These are phyloP conservation scores for Penicillium manginii DNA, from an alignment of 495 filamentous ascomycete genomes.

Conservation along the genomic window DNA sequence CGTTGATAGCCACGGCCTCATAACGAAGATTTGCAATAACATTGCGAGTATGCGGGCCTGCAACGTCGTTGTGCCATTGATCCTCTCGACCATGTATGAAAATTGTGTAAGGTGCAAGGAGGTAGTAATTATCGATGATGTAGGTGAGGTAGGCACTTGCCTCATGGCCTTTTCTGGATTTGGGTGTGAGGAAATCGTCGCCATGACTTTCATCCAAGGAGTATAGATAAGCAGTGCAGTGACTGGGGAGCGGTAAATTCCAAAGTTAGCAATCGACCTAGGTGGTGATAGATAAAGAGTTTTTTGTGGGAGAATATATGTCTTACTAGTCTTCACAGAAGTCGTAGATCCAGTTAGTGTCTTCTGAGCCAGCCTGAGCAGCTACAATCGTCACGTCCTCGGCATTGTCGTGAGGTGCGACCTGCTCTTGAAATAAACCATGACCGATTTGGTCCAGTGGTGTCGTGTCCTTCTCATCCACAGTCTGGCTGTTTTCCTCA, in stretches of 20 bases:
- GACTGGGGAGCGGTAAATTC: constrained; percentile 3
- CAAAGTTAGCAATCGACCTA: no score
- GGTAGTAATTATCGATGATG: constrained; percentile 23
- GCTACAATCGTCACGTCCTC: constrained; percentile 15
- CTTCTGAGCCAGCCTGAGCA: constrained; percentile 16
- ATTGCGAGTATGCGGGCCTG: constrained; percentile 18
- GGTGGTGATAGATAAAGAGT: no score
- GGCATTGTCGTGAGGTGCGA: background rate
- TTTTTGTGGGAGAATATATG: no score
- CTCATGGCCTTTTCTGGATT: constrained; percentile 24
- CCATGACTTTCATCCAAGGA: constrained; percentile 18
- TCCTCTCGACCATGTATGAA: constrained; percentile 25
- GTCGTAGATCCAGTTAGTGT: constrained; percentile 18
- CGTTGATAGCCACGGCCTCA: constrained; percentile 17
- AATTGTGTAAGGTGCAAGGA: constrained; percentile 20
- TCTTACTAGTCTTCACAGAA: constrained; percentile 22
- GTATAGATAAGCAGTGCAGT: constrained; percentile 27
- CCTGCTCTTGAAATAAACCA: background rate
- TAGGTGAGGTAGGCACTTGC: constrained; percentile 27
- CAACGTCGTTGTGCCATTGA: constrained; percentile 32
- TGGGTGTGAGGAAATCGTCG: constrained; percentile 15
- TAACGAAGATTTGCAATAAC: constrained; percentile 18
- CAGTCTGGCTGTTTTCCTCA: no score
- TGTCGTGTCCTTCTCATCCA: background rate
- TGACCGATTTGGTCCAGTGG: background rate